Conservation (phyloP, 192 early-diverging fungal genomes). For the Phycomyces blakesleeanus region DNA sequence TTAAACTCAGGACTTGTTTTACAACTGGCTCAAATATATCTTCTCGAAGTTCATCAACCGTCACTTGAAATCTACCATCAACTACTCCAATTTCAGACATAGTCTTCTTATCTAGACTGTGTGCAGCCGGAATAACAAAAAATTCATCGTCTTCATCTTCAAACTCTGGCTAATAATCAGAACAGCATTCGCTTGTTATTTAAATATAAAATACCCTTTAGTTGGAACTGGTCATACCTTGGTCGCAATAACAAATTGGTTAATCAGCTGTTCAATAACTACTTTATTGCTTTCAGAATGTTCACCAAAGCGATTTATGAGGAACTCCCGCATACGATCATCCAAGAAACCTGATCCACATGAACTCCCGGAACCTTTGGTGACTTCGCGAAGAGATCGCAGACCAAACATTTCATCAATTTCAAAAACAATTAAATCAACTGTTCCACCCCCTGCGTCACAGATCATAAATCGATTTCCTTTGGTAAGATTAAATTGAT, state of each 20-base stretch:
- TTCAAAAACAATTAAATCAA: conserved; percentile 52
- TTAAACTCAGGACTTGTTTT: conserved; percentile 34
- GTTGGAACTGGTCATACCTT: too few relatives aligned
- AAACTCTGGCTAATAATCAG: conserved; percentile 38
- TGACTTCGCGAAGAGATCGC: conserved; percentile 40
- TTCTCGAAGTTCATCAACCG: conserved; percentile 36
- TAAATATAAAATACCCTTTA: too few relatives aligned
- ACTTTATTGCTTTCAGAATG: neutral
- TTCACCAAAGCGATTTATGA: conserved; percentile 38
- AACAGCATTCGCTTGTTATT: conserved; percentile 21
- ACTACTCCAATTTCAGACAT: conserved; percentile 34
- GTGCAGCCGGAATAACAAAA: conserved; percentile 37
- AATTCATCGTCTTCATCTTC: conserved; percentile 47
- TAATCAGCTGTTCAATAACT: conserved; percentile 21
- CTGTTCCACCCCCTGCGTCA: conserved; percentile 52
- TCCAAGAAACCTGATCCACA: conserved; percentile 49
- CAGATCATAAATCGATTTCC: conserved; percentile 49
- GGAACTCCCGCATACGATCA: conserved; percentile 32
- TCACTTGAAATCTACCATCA: conserved; percentile 38
- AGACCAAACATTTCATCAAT: conserved; percentile 22
- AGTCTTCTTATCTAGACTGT: conserved; percentile 28
- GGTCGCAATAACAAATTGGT: conserved; percentile 28
- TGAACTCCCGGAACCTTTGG: conserved; percentile 42
- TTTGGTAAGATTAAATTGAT: conserved; percentile 35
- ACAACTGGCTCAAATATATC: conserved; percentile 47